phyloP scores from a whole-genome alignment of 768 basidiomycete genomes.

The Macrolepiota fuliginosa region DNA sequence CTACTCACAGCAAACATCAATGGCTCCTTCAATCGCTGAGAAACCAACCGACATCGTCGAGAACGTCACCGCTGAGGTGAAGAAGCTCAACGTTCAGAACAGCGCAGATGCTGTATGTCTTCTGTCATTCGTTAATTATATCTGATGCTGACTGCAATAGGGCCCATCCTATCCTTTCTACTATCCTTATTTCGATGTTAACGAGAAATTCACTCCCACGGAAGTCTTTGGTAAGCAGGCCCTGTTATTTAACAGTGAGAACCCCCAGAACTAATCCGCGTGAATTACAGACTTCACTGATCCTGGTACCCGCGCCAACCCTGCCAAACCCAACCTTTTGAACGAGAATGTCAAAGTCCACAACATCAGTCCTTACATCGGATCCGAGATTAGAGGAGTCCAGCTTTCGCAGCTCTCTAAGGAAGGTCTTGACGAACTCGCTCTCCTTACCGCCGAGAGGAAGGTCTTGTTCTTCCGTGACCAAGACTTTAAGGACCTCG shows the following conservation, averaged over 20 bases:
- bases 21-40: constrained; percentile 32
- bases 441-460: constrained; percentile 48
- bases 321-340: constrained; percentile 49
- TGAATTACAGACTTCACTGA: constrained; percentile 34
- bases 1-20: constrained; percentile 6
- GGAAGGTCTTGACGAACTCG: constrained; percentile 54
- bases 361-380: constrained; percentile 49
- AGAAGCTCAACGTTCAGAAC: constrained; percentile 14
- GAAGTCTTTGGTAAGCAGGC: constrained; percentile 39
- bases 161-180: constrained; percentile 49
- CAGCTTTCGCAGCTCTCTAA: constrained; percentile 51
- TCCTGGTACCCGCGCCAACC: constrained; percentile 46
- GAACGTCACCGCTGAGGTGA: constrained; percentile 17
- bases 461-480: constrained; percentile 56
- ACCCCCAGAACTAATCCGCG: background rate
- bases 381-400: constrained; percentile 48
- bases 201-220: constrained; percentile 49
- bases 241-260: background rate
- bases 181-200: constrained; percentile 41
- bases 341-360: constrained; percentile 32
- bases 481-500: constrained; percentile 62
- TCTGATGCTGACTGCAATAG: constrained; percentile 11
- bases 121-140: background rate
- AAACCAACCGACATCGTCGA: constrained; percentile 12
- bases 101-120: constrained; percentile 6